A percentile compares a stretch with the other conserved stretches of the same genome.
Evolutionary conservation across 305 asterid species (phyloP).

Genomic region (Euphrasia arctica): DNA sequence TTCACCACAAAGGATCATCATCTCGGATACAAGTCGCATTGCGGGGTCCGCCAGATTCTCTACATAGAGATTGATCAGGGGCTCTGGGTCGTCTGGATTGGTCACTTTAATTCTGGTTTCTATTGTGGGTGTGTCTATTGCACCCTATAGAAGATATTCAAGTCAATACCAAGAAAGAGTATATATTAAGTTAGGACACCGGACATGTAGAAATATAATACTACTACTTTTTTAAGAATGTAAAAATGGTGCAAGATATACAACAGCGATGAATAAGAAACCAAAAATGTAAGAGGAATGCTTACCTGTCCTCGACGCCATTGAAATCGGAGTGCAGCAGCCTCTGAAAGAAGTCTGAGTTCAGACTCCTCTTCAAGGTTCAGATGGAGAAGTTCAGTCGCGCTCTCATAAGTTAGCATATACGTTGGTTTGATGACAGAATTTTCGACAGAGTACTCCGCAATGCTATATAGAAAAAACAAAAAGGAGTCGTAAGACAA

Average conservation of each 20-base stretch:
- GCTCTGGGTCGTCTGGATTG: conserved; percentile 91
- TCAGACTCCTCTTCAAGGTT: conserved; percentile 89
- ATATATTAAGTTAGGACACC: no score
- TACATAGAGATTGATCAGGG: conserved; percentile 78
- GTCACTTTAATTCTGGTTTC: conserved; percentile 80
- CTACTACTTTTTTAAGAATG: neutral
- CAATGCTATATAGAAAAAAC: conserved; percentile 45
- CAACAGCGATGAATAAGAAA: conserved; percentile 12
- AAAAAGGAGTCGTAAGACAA: conserved; percentile 16
- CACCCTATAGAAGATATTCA: conserved; percentile 58
- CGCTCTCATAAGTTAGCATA: conserved; percentile 97
- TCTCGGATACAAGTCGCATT: conserved; percentile 92
- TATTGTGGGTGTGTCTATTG: conserved; percentile 71
- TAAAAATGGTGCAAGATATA: conserved; percentile 1
- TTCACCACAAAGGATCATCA: conserved; percentile 99
- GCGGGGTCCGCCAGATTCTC: conserved; percentile 94
- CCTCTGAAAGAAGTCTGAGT: conserved; percentile 79
- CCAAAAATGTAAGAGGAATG: conserved; percentile 22
- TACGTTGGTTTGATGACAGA: conserved; percentile 86
- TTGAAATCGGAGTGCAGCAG: conserved; percentile 68
- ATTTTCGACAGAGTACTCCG: conserved; percentile 86
- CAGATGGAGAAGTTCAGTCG: conserved; percentile 88
- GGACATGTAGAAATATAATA: no score
- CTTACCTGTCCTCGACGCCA: conserved; percentile 92
- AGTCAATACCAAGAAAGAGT: conserved; percentile 7